These are phyloP conservation scores for Diplosphaera chodatii DNA, from an alignment of 139 green algal species.

Conservation along the genomic window DNA sequence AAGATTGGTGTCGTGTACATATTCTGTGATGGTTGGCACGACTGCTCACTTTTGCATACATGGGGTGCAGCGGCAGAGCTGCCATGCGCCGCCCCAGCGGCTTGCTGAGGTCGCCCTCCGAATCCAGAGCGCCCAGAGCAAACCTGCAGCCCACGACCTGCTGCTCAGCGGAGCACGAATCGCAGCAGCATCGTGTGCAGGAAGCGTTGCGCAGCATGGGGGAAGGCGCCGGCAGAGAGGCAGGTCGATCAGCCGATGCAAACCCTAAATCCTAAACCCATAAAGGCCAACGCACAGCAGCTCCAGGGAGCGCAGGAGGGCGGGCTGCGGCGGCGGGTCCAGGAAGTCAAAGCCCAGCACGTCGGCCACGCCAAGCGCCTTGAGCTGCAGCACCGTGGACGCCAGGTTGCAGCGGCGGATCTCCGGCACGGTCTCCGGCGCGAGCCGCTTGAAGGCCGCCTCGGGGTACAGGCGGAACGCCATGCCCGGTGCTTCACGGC, in stretches of 20 bases:
- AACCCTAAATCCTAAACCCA: too few species aligned
- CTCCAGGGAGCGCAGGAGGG: constrained; percentile 78
- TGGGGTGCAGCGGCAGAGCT: constrained; percentile 78
- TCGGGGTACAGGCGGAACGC: constrained; percentile 91
- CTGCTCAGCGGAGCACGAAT: too few species aligned
- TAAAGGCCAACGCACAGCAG: constrained; percentile 34
- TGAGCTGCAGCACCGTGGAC: constrained; percentile 69
- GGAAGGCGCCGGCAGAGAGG: too few species aligned
- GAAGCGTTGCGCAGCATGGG: too few species aligned
- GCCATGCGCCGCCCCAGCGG: constrained; percentile 48
- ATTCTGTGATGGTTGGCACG: too few species aligned
- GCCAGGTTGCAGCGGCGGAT: constrained; percentile 69
- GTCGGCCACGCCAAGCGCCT: constrained; percentile 86
- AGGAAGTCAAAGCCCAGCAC: constrained; percentile 90
- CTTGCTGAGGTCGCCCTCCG: constrained; percentile 18
- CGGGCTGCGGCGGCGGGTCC: constrained; percentile 75
- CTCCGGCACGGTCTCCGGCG: constrained; percentile 59
- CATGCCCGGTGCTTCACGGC: constrained; percentile 77
- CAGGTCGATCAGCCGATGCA: too few species aligned
- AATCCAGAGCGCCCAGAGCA: constrained; percentile 72
- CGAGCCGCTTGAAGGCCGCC: constrained; percentile 52
- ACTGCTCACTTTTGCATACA: constrained; percentile 40
- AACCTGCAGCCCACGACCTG: too few species aligned
- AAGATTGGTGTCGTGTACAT: too few species aligned
- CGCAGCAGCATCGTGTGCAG: too few species aligned